Percentiles rank a stretch among this genome's conserved stretches.
Evolutionary conservation across 441 rosid species (phyloP).

Genomic region (Gossypium davidsonii): DNA sequence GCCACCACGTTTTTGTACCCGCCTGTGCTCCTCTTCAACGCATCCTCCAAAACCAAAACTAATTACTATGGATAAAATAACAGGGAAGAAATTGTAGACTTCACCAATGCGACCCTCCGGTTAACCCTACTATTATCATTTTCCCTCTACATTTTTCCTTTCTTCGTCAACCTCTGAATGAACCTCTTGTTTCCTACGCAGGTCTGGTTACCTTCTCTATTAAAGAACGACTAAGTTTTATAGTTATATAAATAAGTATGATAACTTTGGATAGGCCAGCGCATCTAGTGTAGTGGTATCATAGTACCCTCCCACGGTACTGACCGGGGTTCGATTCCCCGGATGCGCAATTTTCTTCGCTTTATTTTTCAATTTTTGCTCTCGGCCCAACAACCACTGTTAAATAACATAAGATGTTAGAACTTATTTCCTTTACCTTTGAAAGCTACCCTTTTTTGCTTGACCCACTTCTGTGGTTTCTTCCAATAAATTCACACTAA

Average conservation of each 20-base stretch:
- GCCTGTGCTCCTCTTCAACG: conserved; percentile 56
- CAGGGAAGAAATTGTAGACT: conserved; percentile 69
- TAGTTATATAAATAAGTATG: too few relatives aligned
- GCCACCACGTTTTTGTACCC: conserved; percentile 77
- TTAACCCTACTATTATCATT: conserved; percentile 76
- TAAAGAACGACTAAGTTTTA: background rate
- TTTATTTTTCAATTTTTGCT: background rate
- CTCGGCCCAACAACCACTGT: background rate
- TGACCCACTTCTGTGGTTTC: background rate
- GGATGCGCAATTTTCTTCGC: background rate
- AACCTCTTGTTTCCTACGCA: background rate
- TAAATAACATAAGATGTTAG: too few relatives aligned
- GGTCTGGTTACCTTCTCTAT: background rate
- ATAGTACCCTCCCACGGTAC: conserved; percentile 84
- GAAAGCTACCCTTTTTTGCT: background rate
- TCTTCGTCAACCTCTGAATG: background rate
- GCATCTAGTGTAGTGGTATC: conserved; percentile 93
- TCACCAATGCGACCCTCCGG: conserved; percentile 79
- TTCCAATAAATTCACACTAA: background rate
- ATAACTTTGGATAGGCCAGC: background rate
- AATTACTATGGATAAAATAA: conserved; percentile 21
- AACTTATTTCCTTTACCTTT: background rate
- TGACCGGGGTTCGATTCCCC: background rate
- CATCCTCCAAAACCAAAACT: conserved; percentile 39
- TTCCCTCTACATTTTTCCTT: background rate